A percentile compares a stretch with the other conserved stretches of the same genome.
These are phyloP conservation scores for Amanita jacksonii DNA, from an alignment of 768 basidiomycete species.

Conservation along the genomic window DNA sequence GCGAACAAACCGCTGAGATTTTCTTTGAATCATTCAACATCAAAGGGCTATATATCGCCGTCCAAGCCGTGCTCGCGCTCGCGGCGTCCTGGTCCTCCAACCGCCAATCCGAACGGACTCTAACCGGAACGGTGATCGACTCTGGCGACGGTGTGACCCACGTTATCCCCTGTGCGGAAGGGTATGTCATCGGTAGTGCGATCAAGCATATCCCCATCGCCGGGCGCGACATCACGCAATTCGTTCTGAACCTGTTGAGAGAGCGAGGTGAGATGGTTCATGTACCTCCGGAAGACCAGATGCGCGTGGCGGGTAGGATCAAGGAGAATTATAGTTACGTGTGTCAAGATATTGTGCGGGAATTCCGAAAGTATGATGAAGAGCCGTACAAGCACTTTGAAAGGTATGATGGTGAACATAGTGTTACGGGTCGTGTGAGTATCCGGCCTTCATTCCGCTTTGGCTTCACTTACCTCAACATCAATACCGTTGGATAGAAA, in stretches of 20 bases:
- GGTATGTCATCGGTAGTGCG: constrained; percentile 97
- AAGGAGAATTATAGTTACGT: constrained; percentile 99
- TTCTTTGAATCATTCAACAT: constrained; percentile 99
- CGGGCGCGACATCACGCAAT: constrained; percentile 93
- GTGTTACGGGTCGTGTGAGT: constrained; percentile 81
- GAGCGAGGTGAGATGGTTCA: constrained; percentile 86
- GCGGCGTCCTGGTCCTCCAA: constrained; percentile 96
- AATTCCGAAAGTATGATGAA: constrained; percentile 96
- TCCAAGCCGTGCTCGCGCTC: constrained; percentile 96
- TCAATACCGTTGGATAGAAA: constrained; percentile 56
- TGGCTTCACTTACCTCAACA: too few relatives aligned
- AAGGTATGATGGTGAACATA: constrained; percentile 88
- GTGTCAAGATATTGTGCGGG: constrained; percentile 97
- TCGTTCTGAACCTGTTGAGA: constrained; percentile 90
- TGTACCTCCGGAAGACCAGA: constrained; percentile 94
- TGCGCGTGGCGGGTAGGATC: constrained; percentile 84
- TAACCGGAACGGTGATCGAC: constrained; percentile 97
- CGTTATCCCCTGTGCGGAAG: constrained; percentile 93
- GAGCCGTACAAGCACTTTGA: constrained; percentile 95
- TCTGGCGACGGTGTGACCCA: constrained; percentile 99
- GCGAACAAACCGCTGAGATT: constrained; percentile 98
- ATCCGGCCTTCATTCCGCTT: too few relatives aligned
- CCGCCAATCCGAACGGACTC: constrained; percentile 79
- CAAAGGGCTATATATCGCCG: constrained; percentile 96
- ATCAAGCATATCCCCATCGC: constrained; percentile 99